Conservation (phyloP, 2,329 filamentous ascomycete species). For the Fusarium annulatum region DNA sequence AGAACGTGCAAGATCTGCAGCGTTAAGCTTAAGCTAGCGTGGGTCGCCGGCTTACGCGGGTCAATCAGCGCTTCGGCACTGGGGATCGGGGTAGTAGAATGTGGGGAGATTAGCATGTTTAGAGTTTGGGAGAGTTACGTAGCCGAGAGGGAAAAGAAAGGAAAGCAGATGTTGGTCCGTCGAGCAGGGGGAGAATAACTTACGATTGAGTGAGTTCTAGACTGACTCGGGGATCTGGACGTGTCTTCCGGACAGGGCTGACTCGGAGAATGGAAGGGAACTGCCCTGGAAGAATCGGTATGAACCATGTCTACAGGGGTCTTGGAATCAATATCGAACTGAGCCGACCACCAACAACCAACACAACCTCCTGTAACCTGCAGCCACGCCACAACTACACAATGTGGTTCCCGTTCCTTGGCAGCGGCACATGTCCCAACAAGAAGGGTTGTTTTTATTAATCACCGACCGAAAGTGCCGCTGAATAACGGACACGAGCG, state of each 20-base stretch:
- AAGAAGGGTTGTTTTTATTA: neutral
- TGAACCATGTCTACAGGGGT: neutral
- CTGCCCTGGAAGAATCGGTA: neutral
- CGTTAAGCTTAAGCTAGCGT: slow-evolving; percentile 12
- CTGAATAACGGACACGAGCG: neutral
- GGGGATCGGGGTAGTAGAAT: neutral
- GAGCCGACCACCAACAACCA: neutral
- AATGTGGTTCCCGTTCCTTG: neutral
- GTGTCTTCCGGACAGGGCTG: neutral
- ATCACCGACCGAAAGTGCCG: neutral
- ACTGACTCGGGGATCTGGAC: neutral
- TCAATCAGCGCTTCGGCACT: slow-evolving; percentile 6
- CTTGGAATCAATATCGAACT: neutral
- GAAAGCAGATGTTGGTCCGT: neutral
- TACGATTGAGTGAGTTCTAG: slow-evolving; percentile 13
- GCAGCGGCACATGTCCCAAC: neutral
- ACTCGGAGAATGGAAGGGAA: neutral
- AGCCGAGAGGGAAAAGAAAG: too few relatives aligned
- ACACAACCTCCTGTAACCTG: neutral
- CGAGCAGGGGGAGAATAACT: neutral
- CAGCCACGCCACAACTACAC: neutral
- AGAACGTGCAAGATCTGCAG: slow-evolving; percentile 14
- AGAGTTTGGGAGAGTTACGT: neutral
- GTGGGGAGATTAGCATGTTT: slow-evolving; percentile 1
- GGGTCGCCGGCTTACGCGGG: neutral